Percentiles rank a stretch among this genome's conserved stretches.
phyloP scores from a whole-genome alignment of 176 grass and related monocot species.

The Phragmites australis region DNA sequence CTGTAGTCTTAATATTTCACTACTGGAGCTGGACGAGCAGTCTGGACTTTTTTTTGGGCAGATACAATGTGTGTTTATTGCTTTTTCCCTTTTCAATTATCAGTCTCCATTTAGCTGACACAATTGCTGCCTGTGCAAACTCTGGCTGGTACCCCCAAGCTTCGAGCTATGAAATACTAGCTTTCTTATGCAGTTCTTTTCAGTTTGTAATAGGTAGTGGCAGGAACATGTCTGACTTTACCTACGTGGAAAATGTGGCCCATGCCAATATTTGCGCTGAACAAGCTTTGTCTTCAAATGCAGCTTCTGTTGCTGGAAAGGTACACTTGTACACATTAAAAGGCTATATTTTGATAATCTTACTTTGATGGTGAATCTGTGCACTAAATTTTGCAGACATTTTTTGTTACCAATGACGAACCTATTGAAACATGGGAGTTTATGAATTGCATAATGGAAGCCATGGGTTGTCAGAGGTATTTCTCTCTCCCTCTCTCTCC shows the following conservation, averaged over 20 bases:
- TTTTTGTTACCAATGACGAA: conserved; percentile 88
- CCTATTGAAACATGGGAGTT: conserved; percentile 86
- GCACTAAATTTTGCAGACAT: conserved; percentile 50
- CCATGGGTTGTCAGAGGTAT: conserved; percentile 83
- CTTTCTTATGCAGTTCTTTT: conserved; percentile 39
- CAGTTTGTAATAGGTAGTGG: conserved; percentile 74
- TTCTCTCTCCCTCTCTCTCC: conserved; percentile 8
- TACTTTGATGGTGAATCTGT: conserved; percentile 22
- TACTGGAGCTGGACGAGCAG: not conserved
- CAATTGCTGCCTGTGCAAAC: conserved; percentile 11
- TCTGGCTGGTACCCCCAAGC: conserved; percentile 12
- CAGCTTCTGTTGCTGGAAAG: conserved; percentile 63
- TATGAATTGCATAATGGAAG: conserved; percentile 75
- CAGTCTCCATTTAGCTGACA: not conserved
- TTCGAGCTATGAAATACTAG: conserved; percentile 21
- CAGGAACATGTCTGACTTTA: conserved; percentile 63
- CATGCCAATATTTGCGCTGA: conserved; percentile 73
- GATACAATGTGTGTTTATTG: not conserved
- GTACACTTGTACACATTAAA: conserved; percentile 42
- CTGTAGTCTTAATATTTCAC: not conserved
- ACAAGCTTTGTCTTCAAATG: conserved; percentile 52
- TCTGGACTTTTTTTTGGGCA: not conserved
- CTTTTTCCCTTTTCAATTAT: not conserved
- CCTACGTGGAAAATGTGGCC: conserved; percentile 75
- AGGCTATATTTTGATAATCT: conserved; percentile 1